Conservation (phyloP, 1,284 basidiomycete genomes). For the Microbotryum violaceum region DNA sequence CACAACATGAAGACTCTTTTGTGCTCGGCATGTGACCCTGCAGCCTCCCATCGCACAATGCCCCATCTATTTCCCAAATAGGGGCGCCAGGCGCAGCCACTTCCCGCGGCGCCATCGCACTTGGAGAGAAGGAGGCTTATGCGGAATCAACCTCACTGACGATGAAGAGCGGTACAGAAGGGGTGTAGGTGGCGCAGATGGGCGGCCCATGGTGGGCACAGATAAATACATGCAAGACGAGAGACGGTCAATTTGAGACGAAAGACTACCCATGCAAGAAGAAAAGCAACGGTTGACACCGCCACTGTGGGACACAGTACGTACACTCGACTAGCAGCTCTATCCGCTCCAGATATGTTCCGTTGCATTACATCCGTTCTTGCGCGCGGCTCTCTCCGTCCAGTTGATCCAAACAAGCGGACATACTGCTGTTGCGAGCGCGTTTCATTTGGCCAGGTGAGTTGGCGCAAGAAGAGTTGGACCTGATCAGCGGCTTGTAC, state of each 20-base stretch:
- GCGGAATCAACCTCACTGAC: not conserved
- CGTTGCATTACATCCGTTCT: too few relatives aligned
- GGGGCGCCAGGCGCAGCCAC: slow-evolving; percentile 13
- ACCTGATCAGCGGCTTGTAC: not conserved
- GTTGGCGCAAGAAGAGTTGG: not conserved
- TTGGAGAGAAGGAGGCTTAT: slow-evolving; percentile 26
- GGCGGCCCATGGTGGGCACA: not conserved
- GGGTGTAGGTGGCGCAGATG: slow-evolving; percentile 1
- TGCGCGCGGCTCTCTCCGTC: too few relatives aligned
- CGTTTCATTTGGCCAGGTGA: slow-evolving; percentile 29
- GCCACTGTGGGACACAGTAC: too few relatives aligned
- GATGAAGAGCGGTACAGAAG: slow-evolving; percentile 1
- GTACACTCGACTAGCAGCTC: too few relatives aligned
- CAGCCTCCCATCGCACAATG: slow-evolving; percentile 32
- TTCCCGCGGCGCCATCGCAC: slow-evolving; percentile 16
- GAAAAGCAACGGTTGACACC: too few relatives aligned
- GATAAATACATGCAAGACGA: not conserved
- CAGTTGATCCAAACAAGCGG: slow-evolving; percentile 29
- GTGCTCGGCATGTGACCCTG: slow-evolving; percentile 30
- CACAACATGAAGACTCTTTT: slow-evolving; percentile 27
- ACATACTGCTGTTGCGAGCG: slow-evolving; percentile 33
- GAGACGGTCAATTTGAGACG: not conserved
- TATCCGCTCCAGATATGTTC: too few relatives aligned
- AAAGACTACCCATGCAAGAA: slow-evolving; percentile 1
- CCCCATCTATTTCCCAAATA: slow-evolving; percentile 11